Base-by-base conservation (phyloP, 1,284 basidiomycete genomes). In the Ganoderma sp. region DNA sequence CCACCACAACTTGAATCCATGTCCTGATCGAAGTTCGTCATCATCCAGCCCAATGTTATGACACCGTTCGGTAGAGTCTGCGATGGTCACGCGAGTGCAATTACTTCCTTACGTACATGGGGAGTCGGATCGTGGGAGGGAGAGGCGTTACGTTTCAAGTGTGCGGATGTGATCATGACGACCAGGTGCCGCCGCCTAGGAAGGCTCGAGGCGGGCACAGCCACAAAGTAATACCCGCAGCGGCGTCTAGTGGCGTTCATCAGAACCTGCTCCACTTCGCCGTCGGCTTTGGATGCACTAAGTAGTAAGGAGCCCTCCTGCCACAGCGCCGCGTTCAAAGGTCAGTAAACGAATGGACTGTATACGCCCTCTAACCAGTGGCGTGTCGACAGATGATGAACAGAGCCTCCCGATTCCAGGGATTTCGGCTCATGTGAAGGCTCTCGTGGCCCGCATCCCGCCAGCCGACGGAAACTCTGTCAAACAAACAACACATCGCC, bases 381-480 rank as follows among this genome's bases (percentile, higher is more conserved):
- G 52, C 52, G 32, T 34, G 28, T 56, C 17, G 52, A 56, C 52
- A 56, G 52, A 14, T 56, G 28, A 50, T 22, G n/a, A 12, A 56
- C 52, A 34, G 52, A 54, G 32, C 28, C 14, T 39, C 37, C 37
- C 37, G 37, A 39, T 39, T 39, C 37, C 10, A 10, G 37, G 37
- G 7, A 10, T 5, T 39, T 10, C 37, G 45, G 45, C 45, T 48
- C 45, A 22, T 8, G 22, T 56, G 52, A 60, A 42, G 37, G 22
- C 58, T 60, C 12, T 25, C 48, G 22, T 52, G 48, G n/a, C 12
- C 48, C 48, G 48, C 22, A 12, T 60, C 39, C 58, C 58, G 58
- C 22, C 22, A 60, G 37, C 58, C 58, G 58, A 42, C 37, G n/a
- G 41, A 39, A 39, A 41, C 42, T 34, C 41, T n/a, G 37, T 32